Evolutionary conservation across 2,329 filamentous ascomycete species (phyloP).

Genomic region (Hypomyces rosellus): DNA sequence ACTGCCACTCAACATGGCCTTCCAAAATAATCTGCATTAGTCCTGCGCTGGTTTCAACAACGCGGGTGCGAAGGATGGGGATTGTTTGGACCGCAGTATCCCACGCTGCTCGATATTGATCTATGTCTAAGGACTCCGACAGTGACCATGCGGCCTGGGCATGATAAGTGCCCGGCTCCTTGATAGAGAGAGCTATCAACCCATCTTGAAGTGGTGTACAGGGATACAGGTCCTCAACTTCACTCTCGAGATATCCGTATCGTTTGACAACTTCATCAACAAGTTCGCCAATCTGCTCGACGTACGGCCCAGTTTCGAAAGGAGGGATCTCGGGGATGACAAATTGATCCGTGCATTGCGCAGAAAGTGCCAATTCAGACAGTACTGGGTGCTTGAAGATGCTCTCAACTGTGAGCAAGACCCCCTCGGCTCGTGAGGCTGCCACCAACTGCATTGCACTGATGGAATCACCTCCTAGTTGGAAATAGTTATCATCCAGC

Average conservation of each 20-base stretch:
- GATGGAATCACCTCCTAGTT: conserved; percentile 42
- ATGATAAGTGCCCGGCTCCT: not conserved
- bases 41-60: conserved; percentile 1
- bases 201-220: conserved; percentile 3
- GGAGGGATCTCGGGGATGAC: too few species aligned
- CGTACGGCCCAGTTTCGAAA: too few species aligned
- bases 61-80: conserved; percentile 5
- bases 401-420: not conserved
- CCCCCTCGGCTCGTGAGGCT: not conserved
- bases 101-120: conserved; percentile 1
- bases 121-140: not conserved
- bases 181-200: not conserved
- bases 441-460: conserved; percentile 39
- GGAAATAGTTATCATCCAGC: conserved; percentile 41
- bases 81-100: not conserved
- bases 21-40: not conserved
- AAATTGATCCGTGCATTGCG: too few species aligned
- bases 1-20: not conserved
- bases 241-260: too few species aligned
- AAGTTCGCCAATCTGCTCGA: not conserved
- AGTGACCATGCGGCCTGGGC: not conserved
- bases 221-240: not conserved
- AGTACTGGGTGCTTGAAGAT: not conserved
- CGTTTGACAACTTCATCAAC: not conserved
- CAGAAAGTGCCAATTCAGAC: not conserved